These are phyloP conservation scores for Thyridium curvatum DNA, from an alignment of 2,329 filamentous ascomycete genomes.

Conservation along the genomic window DNA sequence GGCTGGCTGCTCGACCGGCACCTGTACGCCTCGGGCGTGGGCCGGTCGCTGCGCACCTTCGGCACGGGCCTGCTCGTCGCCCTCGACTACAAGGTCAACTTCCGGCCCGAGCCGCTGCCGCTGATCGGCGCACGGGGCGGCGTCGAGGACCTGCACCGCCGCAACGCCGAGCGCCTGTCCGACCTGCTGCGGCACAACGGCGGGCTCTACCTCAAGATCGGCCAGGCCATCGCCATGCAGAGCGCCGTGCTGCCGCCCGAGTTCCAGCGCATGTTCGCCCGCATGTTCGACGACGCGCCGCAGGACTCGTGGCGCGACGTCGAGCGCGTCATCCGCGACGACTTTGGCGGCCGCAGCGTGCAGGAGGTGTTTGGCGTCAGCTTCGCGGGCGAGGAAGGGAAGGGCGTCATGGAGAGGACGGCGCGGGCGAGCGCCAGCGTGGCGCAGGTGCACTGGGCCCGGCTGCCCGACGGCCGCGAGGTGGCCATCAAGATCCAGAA, in stretches of 20 bases:
- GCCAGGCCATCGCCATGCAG: slow-evolving; percentile 98
- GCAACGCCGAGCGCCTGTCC: slow-evolving; percentile 79
- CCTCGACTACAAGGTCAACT: slow-evolving; percentile 95
- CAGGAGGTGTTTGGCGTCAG: slow-evolving; percentile 92
- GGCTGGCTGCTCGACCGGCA: slow-evolving; percentile 65
- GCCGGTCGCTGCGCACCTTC: slow-evolving; percentile 77
- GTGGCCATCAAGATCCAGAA: slow-evolving; percentile 97
- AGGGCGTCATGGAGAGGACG: slow-evolving; percentile 55
- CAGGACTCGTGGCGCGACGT: slow-evolving; percentile 86
- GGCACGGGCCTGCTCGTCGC: slow-evolving; percentile 72
- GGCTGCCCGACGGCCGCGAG: slow-evolving; percentile 77
- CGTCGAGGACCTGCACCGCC: slow-evolving; percentile 71
- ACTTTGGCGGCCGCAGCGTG: slow-evolving; percentile 75
- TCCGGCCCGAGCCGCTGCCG: slow-evolving; percentile 67
- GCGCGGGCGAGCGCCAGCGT: slow-evolving; percentile 79
- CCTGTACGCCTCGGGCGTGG: slow-evolving; percentile 72
- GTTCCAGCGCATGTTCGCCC: slow-evolving; percentile 91
- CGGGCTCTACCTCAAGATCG: slow-evolving; percentile 93
- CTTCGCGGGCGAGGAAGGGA: slow-evolving; percentile 64
- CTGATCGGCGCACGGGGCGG: slow-evolving; percentile 40
- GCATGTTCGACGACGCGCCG: slow-evolving; percentile 97
- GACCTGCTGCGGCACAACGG: slow-evolving; percentile 80
- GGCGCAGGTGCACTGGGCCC: slow-evolving; percentile 94
- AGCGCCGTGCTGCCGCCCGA: slow-evolving; percentile 87
- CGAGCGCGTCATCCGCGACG: slow-evolving; percentile 76